Conservation (phyloP, 176 grass and related monocot species). For the Echinochloa phyllopogon region DNA sequence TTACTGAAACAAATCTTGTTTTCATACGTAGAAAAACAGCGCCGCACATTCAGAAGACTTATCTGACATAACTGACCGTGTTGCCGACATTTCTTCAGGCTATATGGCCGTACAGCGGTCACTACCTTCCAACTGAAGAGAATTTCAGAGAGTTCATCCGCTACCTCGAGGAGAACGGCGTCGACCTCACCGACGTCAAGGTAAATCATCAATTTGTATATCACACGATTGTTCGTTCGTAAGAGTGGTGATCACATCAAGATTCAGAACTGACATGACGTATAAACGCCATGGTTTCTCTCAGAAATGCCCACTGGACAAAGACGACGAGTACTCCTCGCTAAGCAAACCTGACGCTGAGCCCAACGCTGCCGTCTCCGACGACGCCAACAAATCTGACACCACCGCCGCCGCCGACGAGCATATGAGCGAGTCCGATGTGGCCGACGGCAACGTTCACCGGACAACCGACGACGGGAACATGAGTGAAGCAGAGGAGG, state of each 20-base stretch:
- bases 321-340: conserved; percentile 69
- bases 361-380: background rate
- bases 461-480: background rate
- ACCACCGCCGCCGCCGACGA: conserved; percentile 9
- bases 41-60: background rate
- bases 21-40: background rate
- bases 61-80: conserved; percentile 8
- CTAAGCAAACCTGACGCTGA: conserved; percentile 21
- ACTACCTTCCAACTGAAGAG: conserved; percentile 86
- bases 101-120: conserved; percentile 92
- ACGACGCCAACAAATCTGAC: background rate
- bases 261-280: conserved; percentile 7
- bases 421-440: conserved; percentile 28
- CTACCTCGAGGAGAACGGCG: conserved; percentile 62
- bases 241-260: background rate
- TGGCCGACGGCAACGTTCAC: background rate
- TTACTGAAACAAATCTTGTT: background rate
- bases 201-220: conserved; percentile 39
- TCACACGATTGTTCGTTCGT: background rate
- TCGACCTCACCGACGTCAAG: conserved; percentile 65
- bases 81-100: conserved; percentile 56
- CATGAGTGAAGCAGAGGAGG: conserved; percentile 58
- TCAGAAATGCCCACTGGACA: conserved; percentile 64
- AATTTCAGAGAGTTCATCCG: conserved; percentile 81
- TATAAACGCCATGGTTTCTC: background rate